Evolutionary conservation across 345 rosid genomes (phyloP).

Genomic region (Rhodamnia rubescens): DNA sequence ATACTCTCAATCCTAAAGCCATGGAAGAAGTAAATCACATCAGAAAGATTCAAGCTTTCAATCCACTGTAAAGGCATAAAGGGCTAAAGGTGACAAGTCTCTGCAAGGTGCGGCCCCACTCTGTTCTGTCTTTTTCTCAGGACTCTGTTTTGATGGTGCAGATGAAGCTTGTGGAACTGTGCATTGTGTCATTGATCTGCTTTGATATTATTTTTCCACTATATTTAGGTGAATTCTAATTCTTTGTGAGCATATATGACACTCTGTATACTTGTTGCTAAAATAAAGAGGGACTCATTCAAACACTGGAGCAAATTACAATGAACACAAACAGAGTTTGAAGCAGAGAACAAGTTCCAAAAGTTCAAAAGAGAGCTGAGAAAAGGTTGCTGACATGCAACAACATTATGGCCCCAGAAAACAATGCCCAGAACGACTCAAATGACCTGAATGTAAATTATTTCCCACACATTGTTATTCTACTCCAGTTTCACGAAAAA

Average conservation of each 20-base stretch:
- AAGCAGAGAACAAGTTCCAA: background rate
- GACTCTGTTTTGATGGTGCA: background rate
- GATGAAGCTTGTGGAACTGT: background rate
- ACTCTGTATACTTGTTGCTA: background rate
- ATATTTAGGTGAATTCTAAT: background rate
- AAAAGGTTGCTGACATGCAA: background rate
- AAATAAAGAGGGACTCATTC: background rate
- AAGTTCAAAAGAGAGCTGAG: background rate
- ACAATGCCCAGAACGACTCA: constrained; percentile 1
- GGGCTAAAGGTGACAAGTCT: too few species aligned
- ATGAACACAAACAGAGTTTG: background rate
- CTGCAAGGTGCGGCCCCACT: too few species aligned
- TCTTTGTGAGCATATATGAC: background rate
- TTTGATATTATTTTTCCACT: background rate
- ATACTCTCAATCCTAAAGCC: constrained; percentile 47
- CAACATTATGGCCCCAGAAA: background rate
- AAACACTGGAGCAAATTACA: background rate
- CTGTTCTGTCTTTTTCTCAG: background rate
- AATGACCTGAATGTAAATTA: constrained; percentile 7
- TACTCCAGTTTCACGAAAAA: constrained; percentile 9
- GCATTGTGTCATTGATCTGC: background rate
- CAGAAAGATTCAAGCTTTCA: background rate
- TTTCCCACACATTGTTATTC: constrained; percentile 13
- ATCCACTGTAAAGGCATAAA: too few species aligned
- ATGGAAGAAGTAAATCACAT: constrained; percentile 30